Evolutionary conservation across 805 yeast genomes (phyloP), one percentile per base, ranked within the genome.

Genomic region (Kuraishia piskuri): DNA sequence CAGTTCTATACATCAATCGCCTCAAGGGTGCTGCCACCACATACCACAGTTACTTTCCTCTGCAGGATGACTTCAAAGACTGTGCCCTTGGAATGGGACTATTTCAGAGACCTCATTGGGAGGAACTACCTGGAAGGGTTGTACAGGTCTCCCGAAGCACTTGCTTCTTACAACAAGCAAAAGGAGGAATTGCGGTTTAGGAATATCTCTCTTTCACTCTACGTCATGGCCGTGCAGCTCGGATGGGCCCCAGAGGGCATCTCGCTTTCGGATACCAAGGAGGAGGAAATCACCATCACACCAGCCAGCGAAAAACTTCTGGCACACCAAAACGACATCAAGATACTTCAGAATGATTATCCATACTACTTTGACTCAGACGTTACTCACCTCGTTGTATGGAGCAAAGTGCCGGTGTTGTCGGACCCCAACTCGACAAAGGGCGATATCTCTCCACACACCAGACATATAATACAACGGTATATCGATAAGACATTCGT

Each of bases 401-500:
- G 94, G 92, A 74, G 85, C 1, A 85, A 85, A 61, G 67, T 77
- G 20, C 72, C 72, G 14, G 75, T 87, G 53, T 75, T 73, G 17
- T 67, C 78, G 2, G 88, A 83, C 59, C 75, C 77, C 8, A 58
- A 67, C 9, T 77, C 80, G 19, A 66, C 62, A 1, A 57, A 67
- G n/a, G 86, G 87, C 0, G 84, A 79, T 56, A 74, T 83, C 25
- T 71, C 80, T 1, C 62, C 65, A 0, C 59, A 61, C 9, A 71
- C 77, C 20, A 75, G 79, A 55, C 57, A 54, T 0, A 54, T 68
- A 2, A 78, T 84, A 9, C 76, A 78, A 50, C 58, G 56, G 21
- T 77, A 78, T 54, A 68, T 86, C 9, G 62, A 70, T 2, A 64
- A 67, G 50, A 82, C 84, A 2, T 77, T 86, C 54, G 68, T 74